Evolutionary conservation across 129 eudicot species (phyloP).

Genomic region (sunflower (Helianthus annuus)): DNA sequence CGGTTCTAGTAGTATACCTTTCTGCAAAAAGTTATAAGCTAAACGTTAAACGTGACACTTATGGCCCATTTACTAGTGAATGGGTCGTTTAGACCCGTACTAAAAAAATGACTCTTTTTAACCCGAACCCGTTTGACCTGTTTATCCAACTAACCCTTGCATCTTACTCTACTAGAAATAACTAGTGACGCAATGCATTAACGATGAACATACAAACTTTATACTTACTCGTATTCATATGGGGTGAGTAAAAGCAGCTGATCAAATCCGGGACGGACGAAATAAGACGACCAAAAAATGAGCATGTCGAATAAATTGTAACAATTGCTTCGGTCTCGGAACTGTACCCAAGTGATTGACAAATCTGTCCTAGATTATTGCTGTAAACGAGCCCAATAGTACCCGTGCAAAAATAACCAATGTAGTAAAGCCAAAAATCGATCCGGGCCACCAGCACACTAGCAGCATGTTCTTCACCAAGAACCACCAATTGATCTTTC

Average conservation of each 20-base stretch:
- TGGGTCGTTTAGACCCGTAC: neutral
- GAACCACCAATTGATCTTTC: conserved; percentile 33
- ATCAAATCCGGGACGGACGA: conserved; percentile 63
- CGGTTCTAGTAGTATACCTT: conserved; percentile 48
- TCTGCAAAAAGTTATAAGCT: conserved; percentile 35
- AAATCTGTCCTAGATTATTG: conserved; percentile 59
- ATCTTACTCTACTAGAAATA: neutral
- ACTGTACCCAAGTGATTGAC: conserved; percentile 47
- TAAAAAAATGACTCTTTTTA: neutral
- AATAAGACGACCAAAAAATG: conserved; percentile 76
- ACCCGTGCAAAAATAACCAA: conserved; percentile 57
- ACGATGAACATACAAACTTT: neutral
- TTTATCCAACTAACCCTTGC: neutral
- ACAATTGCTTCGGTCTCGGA: conserved; percentile 38
- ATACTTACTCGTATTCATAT: conserved; percentile 44
- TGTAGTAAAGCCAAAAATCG: conserved; percentile 62
- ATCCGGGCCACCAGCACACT: conserved; percentile 34
- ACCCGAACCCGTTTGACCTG: neutral
- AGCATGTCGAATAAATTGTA: conserved; percentile 62
- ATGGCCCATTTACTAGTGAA: neutral
- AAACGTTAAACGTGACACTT: neutral
- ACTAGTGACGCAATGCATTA: neutral
- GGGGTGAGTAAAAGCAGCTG: conserved; percentile 8
- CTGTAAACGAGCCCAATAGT: conserved; percentile 63
- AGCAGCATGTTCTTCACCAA: conserved; percentile 56